Base-by-base conservation (phyloP, 805 yeast genomes). In the Starmerella gropengiesseri region DNA sequence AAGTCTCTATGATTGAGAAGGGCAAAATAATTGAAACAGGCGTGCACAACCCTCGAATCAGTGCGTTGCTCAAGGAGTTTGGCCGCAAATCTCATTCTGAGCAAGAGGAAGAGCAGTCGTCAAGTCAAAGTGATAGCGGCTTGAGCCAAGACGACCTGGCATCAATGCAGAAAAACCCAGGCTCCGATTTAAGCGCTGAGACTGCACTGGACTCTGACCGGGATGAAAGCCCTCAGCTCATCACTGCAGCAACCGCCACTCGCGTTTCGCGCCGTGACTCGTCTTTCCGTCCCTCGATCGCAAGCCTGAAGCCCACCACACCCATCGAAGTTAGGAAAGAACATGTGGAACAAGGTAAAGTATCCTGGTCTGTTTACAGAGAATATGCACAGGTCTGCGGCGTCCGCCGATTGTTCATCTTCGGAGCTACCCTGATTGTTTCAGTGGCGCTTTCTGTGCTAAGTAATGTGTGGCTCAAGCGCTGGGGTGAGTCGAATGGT, bases 401-500 rank as follows among this genome's bases (percentile, higher is more conserved):
- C 48, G 72, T 80, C 7, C 63, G 56, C 38, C 75, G 74, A 47
- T 94, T 86, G 14, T 20, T 67, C 0, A 53, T 80, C 2, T 79
- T 78, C 57, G 51, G 85, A 39, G 40, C 58, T 0, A 68, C 75
- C 49, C 69, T 81, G 48, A 56, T 80, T n/a, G 36, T 71, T 5
- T 70, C 83, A 0, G 80, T 75, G 71, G 58, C 70, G 9, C 56
- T 77, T 38, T 71, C 77, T 44, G 89, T 84, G 39, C 64, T 65
- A 34, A 77, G 86, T 28, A 86, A 79, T 58, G 74, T 89, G 41
- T 91, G 99, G 99, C 73, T 91, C 55, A 91, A 91, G 61, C 84
- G 84, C 61, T 91, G 98, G 98, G 83, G 97, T 11, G 99, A 91
- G 59, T 74, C 81, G 18, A 91, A 89, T 58, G 71, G 87, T 3